phyloP scores from a whole-genome alignment of 441 rosid species.

The Mallotus repandus region DNA sequence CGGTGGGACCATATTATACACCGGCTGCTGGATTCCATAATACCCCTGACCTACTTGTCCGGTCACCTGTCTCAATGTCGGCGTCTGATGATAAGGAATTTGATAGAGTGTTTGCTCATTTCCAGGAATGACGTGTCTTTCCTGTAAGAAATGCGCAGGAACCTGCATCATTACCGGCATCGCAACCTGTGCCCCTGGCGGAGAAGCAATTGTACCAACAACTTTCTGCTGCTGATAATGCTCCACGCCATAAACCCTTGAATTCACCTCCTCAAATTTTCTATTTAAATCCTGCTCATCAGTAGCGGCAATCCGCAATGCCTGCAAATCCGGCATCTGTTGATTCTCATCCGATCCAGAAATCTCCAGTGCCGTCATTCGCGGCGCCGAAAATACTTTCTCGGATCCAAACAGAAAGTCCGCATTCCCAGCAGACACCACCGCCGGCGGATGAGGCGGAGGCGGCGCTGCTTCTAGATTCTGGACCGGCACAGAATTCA shows the following conservation, averaged over 20 bases:
- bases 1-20: conserved; percentile 29
- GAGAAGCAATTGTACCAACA: conserved; percentile 36
- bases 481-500: conserved; percentile 43
- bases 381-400: conserved; percentile 26
- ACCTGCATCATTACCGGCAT: conserved; percentile 35
- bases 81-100: conserved; percentile 34
- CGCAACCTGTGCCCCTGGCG: conserved; percentile 26
- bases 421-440: conserved; percentile 30
- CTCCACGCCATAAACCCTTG: conserved; percentile 29
- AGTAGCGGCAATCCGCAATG: conserved; percentile 31
- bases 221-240: conserved; percentile 30
- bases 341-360: conserved; percentile 21
- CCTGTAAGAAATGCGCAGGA: conserved; percentile 33
- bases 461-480: neutral
- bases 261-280: conserved; percentile 30
- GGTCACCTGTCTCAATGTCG: conserved; percentile 30
- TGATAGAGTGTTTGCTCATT: conserved; percentile 46
- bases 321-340: conserved; percentile 43
- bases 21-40: conserved; percentile 46
- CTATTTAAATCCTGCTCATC: conserved; percentile 30
- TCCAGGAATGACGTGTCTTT: conserved; percentile 36
- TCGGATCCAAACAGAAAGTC: conserved; percentile 56
- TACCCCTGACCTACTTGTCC: conserved; percentile 40
- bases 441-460: conserved; percentile 26
- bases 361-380: no score